Evolutionary conservation across 2,329 filamentous ascomycete genomes (phyloP).

Genomic region (Leptosphaerulina australis): DNA sequence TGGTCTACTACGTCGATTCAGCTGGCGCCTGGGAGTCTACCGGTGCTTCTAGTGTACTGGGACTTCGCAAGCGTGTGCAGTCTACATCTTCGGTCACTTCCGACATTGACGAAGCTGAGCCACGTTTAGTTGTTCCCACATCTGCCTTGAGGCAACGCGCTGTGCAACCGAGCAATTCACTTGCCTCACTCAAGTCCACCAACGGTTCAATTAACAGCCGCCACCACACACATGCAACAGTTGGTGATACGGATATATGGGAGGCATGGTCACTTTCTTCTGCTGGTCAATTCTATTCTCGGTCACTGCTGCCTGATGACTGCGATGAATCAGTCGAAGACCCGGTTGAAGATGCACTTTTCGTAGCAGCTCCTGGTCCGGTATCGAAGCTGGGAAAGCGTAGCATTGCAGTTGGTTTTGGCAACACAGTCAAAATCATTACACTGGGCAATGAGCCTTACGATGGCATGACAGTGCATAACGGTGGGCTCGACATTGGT

Average conservation of each 20-base stretch:
- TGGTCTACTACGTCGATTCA: constrained; percentile 61
- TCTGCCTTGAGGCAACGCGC: constrained; percentile 41
- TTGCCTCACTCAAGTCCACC: constrained; percentile 5
- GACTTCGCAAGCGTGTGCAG: constrained; percentile 60
- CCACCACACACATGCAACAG: constrained; percentile 2
- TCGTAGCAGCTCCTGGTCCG: constrained; percentile 70
- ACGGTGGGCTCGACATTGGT: constrained; percentile 4
- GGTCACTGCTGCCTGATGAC: constrained; percentile 42
- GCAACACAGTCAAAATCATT: constrained; percentile 74
- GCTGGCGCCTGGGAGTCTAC: constrained; percentile 71
- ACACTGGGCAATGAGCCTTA: constrained; percentile 70
- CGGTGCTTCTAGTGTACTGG: constrained; percentile 65
- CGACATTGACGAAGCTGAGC: constrained; percentile 27
- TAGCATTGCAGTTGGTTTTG: constrained; percentile 72
- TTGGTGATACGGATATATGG: constrained; percentile 52
- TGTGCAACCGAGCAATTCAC: constrained; percentile 15
- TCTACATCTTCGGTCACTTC: constrained; percentile 39
- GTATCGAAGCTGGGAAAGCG: constrained; percentile 66
- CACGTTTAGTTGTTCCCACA: constrained; percentile 21
- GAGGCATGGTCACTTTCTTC: constrained; percentile 61
- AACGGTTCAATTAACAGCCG: constrained; percentile 15
- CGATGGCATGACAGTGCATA: constrained; percentile 45
- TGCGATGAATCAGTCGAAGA: constrained; percentile 19
- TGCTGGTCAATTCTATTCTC: constrained; percentile 53
- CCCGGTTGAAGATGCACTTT: constrained; percentile 59